Evolutionary conservation across 2,329 filamentous ascomycete species (phyloP), one percentile per base, ranked within the genome.

Genomic region (Aspergillus clavatus): DNA sequence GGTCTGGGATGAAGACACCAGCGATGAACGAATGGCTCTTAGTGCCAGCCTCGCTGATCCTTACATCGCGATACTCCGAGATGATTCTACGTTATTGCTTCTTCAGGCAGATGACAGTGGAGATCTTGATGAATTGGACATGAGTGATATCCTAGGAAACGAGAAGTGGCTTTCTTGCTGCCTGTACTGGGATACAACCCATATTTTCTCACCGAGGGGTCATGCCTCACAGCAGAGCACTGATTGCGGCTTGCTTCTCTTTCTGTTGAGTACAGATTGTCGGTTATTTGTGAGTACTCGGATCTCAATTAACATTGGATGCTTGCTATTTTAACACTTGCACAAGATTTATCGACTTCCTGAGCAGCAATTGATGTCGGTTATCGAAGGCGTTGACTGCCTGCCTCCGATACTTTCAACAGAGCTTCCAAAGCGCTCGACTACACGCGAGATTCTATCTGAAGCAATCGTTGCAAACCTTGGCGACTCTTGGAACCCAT

Each of bases 1-100:
- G 1, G 89, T 97, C 79, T 80, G 88, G 50, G 93, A 97, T 57
- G 93, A 95, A 58, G 87, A 93, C 53, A 90, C 84, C 0, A 89
- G 86, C 10, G 83, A 72, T 29, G 65, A 95, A 58, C 84, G 88
- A 4, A 79, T 84, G 42, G 84, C 93, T 33, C 72, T 89, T 37
- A 86, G 82, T 58, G 86, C 87, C 28, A 94, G 87, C 62, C 90
- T 97, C 57, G 81, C 81, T 16, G 91, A 97, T 56, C 89, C 89
- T 0, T 96, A 89, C 60, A 68, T 98, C 10, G 72, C 95, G 2
- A 77, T 97, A 11, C 72, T 95, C 16, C 80, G 89, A 45, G 89
- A 95, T 52, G 89, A 98, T 63, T 82, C 81, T 5, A 93, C 86
- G 48, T 77, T 89, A 5, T 82, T 87, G 45, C 72, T 97, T 29